These are phyloP conservation scores for Pascua sp. DNA, from an alignment of 1,284 basidiomycete species.

Conservation along the genomic window DNA sequence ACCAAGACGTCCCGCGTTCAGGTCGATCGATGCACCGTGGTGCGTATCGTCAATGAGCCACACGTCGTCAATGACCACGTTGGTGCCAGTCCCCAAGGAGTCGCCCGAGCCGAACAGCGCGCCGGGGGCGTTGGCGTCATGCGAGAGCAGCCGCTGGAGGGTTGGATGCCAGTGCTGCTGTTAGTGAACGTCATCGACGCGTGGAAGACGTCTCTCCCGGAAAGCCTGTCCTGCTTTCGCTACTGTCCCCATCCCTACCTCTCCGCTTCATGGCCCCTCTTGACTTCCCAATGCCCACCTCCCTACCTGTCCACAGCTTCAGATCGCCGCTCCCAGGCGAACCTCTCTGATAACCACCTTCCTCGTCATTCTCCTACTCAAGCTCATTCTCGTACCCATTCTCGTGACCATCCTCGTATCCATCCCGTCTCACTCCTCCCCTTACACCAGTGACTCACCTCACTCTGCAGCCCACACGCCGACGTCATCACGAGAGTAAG, in stretches of 20 bases:
- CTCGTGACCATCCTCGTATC: neutral
- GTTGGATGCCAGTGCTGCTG: constrained; percentile 60
- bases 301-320: no score
- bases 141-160: constrained; percentile 52
- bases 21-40: constrained; percentile 68
- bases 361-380: no score
- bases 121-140: neutral
- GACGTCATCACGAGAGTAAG: constrained; percentile 69
- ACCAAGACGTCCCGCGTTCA: constrained; percentile 60
- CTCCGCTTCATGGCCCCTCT: no score
- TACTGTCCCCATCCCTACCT: no score
- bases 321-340: no score
- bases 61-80: constrained; percentile 61
- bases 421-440: neutral
- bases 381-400: no score
- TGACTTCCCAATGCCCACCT: no score
- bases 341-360: neutral
- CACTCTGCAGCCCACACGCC: constrained; percentile 78
- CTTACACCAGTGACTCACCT: constrained; percentile 54
- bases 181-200: neutral
- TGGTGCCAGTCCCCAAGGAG: neutral
- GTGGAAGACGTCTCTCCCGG: no score
- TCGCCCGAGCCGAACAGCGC: constrained; percentile 4
- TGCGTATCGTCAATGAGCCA: constrained; percentile 74
- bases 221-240: no score